Conservation (phyloP, 345 rosid genomes). For the Diplotaxis tenuifolia region DNA sequence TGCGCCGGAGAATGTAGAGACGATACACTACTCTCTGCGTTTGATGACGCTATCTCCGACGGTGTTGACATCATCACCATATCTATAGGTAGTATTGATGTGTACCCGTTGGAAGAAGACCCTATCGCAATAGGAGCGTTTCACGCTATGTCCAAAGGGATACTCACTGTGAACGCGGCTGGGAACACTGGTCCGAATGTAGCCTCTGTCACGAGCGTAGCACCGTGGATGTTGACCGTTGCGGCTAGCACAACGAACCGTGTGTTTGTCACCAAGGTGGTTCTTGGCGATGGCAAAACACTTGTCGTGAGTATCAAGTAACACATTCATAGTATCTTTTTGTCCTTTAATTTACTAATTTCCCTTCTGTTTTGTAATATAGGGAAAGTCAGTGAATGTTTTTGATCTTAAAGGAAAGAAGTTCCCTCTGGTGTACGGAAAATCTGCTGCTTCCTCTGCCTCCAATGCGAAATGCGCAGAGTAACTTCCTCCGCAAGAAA, state of each 20-base stretch:
- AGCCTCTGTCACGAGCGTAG: not conserved
- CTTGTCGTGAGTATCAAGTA: slow-evolving; percentile 39
- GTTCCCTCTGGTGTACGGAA: slow-evolving; percentile 38
- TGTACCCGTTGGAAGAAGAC: slow-evolving; percentile 18
- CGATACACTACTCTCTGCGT: slow-evolving; percentile 35
- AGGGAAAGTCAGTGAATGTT: slow-evolving; percentile 46
- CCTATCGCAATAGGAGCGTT: slow-evolving; percentile 47
- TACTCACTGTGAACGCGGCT: slow-evolving; percentile 41
- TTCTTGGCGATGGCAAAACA: slow-evolving; percentile 44
- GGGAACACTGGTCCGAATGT: slow-evolving; percentile 38
- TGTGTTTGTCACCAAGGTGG: slow-evolving; percentile 33
- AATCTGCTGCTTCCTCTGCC: slow-evolving; percentile 6
- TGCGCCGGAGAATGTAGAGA: slow-evolving; percentile 12
- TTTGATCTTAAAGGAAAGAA: slow-evolving; percentile 34
- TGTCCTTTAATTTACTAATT: not conserved
- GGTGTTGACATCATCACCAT: slow-evolving; percentile 43
- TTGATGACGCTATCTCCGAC: slow-evolving; percentile 50
- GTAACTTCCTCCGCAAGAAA: slow-evolving; percentile 23
- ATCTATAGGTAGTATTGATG: slow-evolving; percentile 24
- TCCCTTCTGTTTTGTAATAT: not conserved
- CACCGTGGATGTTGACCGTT: slow-evolving; percentile 50
- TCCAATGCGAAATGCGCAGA: not conserved
- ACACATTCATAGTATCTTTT: not conserved
- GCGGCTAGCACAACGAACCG: slow-evolving; percentile 53
- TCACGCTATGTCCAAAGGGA: slow-evolving; percentile 50